These are phyloP conservation scores for Pythium apleroticum DNA, from an alignment of 352 stramenopile species.

Conservation along the genomic window DNA sequence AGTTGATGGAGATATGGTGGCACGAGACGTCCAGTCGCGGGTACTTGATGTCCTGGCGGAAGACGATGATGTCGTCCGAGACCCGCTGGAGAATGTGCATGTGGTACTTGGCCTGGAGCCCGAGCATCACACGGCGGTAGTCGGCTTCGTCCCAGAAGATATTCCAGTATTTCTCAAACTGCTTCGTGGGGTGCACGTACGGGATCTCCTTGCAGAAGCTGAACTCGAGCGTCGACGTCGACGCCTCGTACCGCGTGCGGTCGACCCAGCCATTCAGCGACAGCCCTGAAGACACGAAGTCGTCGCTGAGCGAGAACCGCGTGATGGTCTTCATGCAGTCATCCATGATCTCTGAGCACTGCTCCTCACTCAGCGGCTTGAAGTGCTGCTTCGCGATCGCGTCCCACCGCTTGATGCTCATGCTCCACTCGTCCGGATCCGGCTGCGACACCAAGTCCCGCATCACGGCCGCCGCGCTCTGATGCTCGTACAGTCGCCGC, in stretches of 20 bases:
- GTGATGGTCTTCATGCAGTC: slow-evolving; percentile 28
- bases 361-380: slow-evolving; percentile 1
- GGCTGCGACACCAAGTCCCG: slow-evolving; percentile 18
- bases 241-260: slow-evolving; percentile 19
- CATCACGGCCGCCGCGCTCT: slow-evolving; percentile 19
- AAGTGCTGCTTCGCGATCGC: slow-evolving; percentile 20
- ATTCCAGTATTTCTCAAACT: slow-evolving; percentile 25
- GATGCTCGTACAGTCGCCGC: slow-evolving; percentile 13
- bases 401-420: slow-evolving; percentile 26
- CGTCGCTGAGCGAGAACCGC: slow-evolving; percentile 21
- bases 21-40: slow-evolving; percentile 18
- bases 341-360: slow-evolving; percentile 18
- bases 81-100: slow-evolving; percentile 26
- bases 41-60: slow-evolving; percentile 31
- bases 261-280: slow-evolving; percentile 26
- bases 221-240: slow-evolving; percentile 23
- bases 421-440: slow-evolving; percentile 13
- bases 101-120: slow-evolving; percentile 22
- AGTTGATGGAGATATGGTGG: slow-evolving; percentile 26
- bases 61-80: slow-evolving; percentile 27
- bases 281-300: slow-evolving; percentile 20
- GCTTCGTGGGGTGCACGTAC: slow-evolving; percentile 12
- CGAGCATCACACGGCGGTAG: slow-evolving; percentile 23
- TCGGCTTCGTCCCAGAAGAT: slow-evolving; percentile 24
- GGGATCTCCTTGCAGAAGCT: slow-evolving; percentile 24